A percentile compares a stretch with the other conserved stretches of the same genome.
These are phyloP conservation scores for Dactylonectria macrodidyma DNA, from an alignment of 2,329 filamentous ascomycete species.

Conservation along the genomic window DNA sequence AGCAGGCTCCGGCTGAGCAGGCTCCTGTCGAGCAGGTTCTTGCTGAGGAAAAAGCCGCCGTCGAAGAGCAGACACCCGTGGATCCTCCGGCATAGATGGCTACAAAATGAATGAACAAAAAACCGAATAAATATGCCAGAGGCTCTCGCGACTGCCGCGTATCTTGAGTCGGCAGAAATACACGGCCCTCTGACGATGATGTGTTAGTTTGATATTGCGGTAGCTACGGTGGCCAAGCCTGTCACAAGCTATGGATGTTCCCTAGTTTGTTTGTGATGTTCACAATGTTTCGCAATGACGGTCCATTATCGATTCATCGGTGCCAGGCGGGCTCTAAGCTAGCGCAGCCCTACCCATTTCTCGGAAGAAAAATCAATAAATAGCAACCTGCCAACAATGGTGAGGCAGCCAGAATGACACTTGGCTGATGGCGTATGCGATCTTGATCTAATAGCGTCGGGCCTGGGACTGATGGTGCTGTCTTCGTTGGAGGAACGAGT, in stretches of 20 bases:
- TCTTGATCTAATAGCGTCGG: neutral
- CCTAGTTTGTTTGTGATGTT: conserved; percentile 3
- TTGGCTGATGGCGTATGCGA: neutral
- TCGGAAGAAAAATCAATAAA: neutral
- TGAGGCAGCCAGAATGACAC: conserved; percentile 10
- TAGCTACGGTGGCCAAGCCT: neutral
- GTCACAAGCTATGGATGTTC: conserved; percentile 6
- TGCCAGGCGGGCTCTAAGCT: conserved; percentile 24
- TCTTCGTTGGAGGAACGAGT: neutral
- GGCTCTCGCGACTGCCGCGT: neutral
- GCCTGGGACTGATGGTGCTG: neutral
- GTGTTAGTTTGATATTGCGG: neutral
- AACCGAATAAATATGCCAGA: neutral
- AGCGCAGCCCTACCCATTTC: conserved; percentile 19
- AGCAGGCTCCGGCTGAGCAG: conserved; percentile 27
- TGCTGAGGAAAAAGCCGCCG: conserved; percentile 15
- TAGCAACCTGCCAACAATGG: neutral
- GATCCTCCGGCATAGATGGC: conserved; percentile 29
- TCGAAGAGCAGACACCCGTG: conserved; percentile 16
- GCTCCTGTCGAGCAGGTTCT: conserved; percentile 1
- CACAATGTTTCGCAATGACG: neutral
- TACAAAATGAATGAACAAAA: conserved; percentile 5
- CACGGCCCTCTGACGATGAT: neutral
- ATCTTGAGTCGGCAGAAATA: neutral
- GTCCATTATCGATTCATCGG: neutral